Evolutionary conservation across 2,329 filamentous ascomycete species (phyloP), one percentile per base, ranked within the genome.

Genomic region (Lizonia empirigonia): DNA sequence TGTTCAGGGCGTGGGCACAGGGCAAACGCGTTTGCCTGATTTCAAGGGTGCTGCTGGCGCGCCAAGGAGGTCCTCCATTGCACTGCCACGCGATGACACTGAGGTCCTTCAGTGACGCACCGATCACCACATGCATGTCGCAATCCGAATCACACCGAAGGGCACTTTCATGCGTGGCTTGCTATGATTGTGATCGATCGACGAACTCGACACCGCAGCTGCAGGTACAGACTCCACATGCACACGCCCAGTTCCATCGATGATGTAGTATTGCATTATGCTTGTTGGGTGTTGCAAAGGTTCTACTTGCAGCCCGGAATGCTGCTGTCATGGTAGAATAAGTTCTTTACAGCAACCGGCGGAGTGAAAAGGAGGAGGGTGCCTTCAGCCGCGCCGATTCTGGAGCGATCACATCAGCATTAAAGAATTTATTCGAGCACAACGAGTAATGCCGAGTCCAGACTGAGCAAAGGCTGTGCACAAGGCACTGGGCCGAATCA

Each of bases 11-110:
- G 50, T 45, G 40, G 50, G 50, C 50, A 23, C 20, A 49, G 50
- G 50, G 50, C 50, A 44, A 48, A 38, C 44, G 50, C 49, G 29
- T 44, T 34, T 50, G 49, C 42, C 49, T 47, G 49, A 26, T 29
- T 26, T 39, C 27, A 15, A 39, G 27, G 44, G 13, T 40, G 39
- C n/a, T 41, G 20, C 36, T 45, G 41, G 41, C 27, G 23, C 37
- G 48, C 49, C 49, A 52, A 52, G 36, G 33, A 41, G 37, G 49
- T 27, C 42, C 32, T 52, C 38, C 34, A 36, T 36, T 19, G 42
- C 42, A 42, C 49, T 30, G 37, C 42, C 33, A 38, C 38, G 42
- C 36, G 18, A 52, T 33, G 33, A 23, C 30, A 42, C 32, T 42
- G 37, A 47, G 37, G 49, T 52, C 49, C 49, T 52, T 8, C 49